Evolutionary conservation across 352 stramenopile species (phyloP).

Genomic region (Pythium folliculosum): DNA sequence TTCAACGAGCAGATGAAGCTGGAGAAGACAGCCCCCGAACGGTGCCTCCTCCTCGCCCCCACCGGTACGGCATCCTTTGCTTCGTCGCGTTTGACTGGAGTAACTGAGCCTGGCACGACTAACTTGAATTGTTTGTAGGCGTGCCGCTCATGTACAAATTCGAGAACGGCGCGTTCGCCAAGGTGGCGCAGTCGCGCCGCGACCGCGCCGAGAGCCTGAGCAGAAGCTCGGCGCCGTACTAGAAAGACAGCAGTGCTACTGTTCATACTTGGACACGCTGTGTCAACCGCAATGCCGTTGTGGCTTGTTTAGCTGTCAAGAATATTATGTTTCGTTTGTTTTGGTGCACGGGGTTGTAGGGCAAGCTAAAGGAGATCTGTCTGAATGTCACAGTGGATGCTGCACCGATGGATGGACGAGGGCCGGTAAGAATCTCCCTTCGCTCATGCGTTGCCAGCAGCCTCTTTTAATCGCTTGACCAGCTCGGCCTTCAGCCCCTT

Average conservation of each 20-base stretch:
- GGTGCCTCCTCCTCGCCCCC: constrained; percentile 70
- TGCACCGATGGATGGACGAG: background rate
- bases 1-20: constrained; percentile 86
- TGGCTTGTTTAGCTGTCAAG: constrained; percentile 5
- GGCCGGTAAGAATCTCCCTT: background rate
- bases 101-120: background rate
- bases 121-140: constrained; percentile 30
- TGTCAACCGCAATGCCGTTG: background rate
- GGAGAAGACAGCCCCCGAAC: constrained; percentile 75
- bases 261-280: background rate
- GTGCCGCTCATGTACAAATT: constrained; percentile 87
- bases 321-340: constrained; percentile 26
- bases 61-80: constrained; percentile 41
- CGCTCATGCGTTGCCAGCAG: constrained; percentile 31
- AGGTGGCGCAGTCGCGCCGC: constrained; percentile 69
- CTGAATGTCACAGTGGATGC: background rate
- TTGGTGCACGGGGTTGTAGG: constrained; percentile 1
- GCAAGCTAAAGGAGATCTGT: background rate
- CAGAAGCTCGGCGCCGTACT: constrained; percentile 71
- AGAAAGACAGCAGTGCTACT: constrained; percentile 10
- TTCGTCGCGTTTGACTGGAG: background rate
- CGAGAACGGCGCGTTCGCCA: constrained; percentile 64
- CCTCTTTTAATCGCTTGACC: constrained; percentile 79
- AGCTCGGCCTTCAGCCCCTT: constrained; percentile 86
- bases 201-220: constrained; percentile 77